Evolutionary conservation across 2,329 filamentous ascomycete species (phyloP), one percentile per base, ranked within the genome.

Genomic region (Cladorrhinum sp.): DNA sequence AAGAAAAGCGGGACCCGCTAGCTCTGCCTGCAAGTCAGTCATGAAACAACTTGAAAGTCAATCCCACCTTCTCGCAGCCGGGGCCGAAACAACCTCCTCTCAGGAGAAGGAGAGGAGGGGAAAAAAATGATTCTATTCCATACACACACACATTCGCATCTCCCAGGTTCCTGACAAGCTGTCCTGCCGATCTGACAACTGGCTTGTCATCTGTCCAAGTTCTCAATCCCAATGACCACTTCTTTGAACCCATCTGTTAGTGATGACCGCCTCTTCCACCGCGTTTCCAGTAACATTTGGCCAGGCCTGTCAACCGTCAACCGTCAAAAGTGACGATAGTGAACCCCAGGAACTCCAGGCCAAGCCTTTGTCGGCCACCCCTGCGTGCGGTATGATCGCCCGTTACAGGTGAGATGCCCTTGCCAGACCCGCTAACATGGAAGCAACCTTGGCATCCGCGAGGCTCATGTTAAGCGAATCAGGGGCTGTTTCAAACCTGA

Each of bases 401-500:
- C 13, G 38, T 54, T 36, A 55, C 56, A 58, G 49, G 56, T 51
- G 49, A 49, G 27, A 36, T n/a, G 22, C 50, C 50, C 32, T 41
- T 45, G 49, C n/a, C 49, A 25, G 27, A 10, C 27, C 32, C 51
- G 18, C 32, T 36, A 53, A 51, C 27, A n/a, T n/a, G n/a, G n/a
- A 57, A 50, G 45, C n/a, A 57, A 25, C 55, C n/a, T 48, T 12
- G 61, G 57, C 41, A n/a, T 45, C 41, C n/a, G 41, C 41, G 16
- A 45, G 41, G 41, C 41, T 45, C 41, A 4, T 45, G 41, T 45
- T 45, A 45, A 45, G 41, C 18, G 41, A 45, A 18, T 22, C 41
- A 45, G 41, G 41, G 57, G 55, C 50, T 60, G 62, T 66, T 64
- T 64, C 64, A 63, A 16, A 27, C 49, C 57, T 49, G 56, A 23